A percentile compares a stretch with the other conserved stretches of the same genome.
Conservation (phyloP, 2,329 filamentous ascomycete genomes). For the Cylindrodendrum hubeiense region DNA sequence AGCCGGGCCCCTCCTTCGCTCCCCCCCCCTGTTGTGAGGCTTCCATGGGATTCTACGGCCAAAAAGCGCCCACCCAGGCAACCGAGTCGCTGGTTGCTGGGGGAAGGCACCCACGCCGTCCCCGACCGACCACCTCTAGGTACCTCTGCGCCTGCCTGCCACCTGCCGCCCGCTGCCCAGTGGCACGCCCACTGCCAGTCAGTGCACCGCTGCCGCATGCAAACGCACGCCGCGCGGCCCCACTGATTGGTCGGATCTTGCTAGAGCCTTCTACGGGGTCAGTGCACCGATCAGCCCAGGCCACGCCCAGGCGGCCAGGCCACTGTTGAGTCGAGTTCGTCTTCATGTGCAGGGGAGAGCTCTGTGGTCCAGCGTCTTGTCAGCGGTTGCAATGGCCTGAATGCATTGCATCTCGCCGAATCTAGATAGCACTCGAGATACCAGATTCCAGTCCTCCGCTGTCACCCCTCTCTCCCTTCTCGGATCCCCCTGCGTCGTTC, state of each 20-base stretch:
- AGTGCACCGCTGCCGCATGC: conserved; percentile 17
- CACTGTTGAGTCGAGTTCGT: not conserved
- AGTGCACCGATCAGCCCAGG: conserved; percentile 5
- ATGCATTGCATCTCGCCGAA: not conserved
- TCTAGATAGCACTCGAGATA: not conserved
- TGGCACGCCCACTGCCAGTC: not conserved
- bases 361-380: no score
- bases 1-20: conserved; percentile 43
- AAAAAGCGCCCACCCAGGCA: conserved; percentile 36
- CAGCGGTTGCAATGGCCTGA: no score
- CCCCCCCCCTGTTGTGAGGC: conserved; percentile 50
- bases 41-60: conserved; percentile 62
- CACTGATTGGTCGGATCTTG: conserved; percentile 39
- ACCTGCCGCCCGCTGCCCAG: not conserved
- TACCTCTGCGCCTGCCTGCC: not conserved
- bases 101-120: conserved; percentile 14
- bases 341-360: no score
- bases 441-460: not conserved
- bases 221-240: conserved; percentile 20
- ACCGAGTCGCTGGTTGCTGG: conserved; percentile 10
- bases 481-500: not conserved
- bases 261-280: conserved; percentile 40
- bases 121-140: not conserved
- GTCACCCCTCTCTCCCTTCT: not conserved
- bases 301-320: not conserved